These are phyloP conservation scores for Sarocladium kiliense DNA, from an alignment of 2,329 filamentous ascomycete genomes.

Conservation along the genomic window DNA sequence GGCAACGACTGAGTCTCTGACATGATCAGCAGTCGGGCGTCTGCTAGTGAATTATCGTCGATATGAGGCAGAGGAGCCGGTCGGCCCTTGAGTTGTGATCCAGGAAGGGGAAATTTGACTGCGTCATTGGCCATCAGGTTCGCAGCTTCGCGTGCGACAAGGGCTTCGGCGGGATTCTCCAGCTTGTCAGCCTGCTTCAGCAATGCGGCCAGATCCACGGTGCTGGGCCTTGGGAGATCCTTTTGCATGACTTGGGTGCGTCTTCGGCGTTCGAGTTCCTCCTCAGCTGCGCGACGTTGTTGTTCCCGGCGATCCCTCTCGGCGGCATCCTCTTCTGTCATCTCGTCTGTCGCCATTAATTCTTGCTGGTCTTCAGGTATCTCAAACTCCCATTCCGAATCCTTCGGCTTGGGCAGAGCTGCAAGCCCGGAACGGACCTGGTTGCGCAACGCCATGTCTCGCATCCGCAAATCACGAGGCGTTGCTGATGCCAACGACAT, in stretches of 20 bases:
- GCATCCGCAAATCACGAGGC: conserved; percentile 67
- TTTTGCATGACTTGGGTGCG: conserved; percentile 90
- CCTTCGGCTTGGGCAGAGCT: conserved; percentile 84
- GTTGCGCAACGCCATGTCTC: conserved; percentile 62
- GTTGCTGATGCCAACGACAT: conserved; percentile 68
- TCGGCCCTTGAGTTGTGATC: conserved; percentile 58
- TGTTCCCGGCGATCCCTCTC: conserved; percentile 75
- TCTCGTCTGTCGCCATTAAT: conserved; percentile 34
- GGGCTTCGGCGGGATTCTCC: conserved; percentile 57
- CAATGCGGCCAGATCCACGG: conserved; percentile 66
- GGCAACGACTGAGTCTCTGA: conserved; percentile 57
- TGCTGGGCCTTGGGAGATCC: conserved; percentile 69
- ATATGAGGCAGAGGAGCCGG: conserved; percentile 57
- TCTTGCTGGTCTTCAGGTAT: conserved; percentile 78
- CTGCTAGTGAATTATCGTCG: conserved; percentile 65
- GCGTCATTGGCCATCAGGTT: conserved; percentile 80
- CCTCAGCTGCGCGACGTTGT: conserved; percentile 64
- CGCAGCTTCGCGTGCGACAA: conserved; percentile 74
- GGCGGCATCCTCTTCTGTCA: conserved; percentile 55
- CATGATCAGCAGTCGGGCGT: conserved; percentile 72
- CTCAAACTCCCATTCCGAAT: conserved; percentile 91
- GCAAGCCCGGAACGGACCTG: conserved; percentile 70
- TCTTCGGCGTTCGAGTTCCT: conserved; percentile 74
- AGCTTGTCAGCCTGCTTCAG: conserved; percentile 57
- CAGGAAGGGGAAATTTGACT: conserved; percentile 64